phyloP scores from a whole-genome alignment of 805 yeast genomes.

The Komagataella populi region DNA sequence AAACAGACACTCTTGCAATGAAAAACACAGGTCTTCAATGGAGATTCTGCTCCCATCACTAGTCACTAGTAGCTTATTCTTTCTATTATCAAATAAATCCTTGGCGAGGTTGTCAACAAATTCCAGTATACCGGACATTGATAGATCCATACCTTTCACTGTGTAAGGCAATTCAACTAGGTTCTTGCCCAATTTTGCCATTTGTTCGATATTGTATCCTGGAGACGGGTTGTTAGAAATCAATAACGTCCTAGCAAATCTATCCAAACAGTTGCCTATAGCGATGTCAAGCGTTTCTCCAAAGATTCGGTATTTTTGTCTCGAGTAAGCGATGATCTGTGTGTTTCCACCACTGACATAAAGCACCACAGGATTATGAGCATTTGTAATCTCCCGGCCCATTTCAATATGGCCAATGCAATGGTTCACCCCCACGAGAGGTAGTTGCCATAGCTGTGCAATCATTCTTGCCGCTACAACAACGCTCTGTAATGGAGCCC shows the following conservation, averaged over 20 bases:
- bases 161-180: conserved; percentile 83
- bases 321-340: conserved; percentile 92
- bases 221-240: conserved; percentile 94
- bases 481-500: conserved; percentile 91
- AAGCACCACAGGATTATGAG: conserved; percentile 89
- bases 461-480: conserved; percentile 86
- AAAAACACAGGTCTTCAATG: conserved; percentile 80
- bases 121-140: conserved; percentile 92
- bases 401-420: conserved; percentile 97
- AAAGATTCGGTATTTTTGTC: conserved; percentile 88
- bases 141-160: conserved; percentile 96
- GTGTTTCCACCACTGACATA: conserved; percentile 99
- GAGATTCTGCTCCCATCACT: conserved; percentile 44
- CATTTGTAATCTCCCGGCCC: conserved; percentile 99
- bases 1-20: conserved; percentile 83
- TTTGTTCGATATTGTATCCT: conserved; percentile 91
- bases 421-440: conserved; percentile 91
- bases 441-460: conserved; percentile 66
- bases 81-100: conserved; percentile 41
- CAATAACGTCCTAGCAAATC: conserved; percentile 84
- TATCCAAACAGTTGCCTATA: conserved; percentile 89
- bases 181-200: conserved; percentile 60
- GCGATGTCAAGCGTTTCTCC: conserved; percentile 99
- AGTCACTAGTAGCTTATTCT: conserved; percentile 23
- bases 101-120: conserved; percentile 70